Evolutionary conservation across 2,329 filamentous ascomycete genomes (phyloP).

Genomic region (Plenodomus biglobosus): DNA sequence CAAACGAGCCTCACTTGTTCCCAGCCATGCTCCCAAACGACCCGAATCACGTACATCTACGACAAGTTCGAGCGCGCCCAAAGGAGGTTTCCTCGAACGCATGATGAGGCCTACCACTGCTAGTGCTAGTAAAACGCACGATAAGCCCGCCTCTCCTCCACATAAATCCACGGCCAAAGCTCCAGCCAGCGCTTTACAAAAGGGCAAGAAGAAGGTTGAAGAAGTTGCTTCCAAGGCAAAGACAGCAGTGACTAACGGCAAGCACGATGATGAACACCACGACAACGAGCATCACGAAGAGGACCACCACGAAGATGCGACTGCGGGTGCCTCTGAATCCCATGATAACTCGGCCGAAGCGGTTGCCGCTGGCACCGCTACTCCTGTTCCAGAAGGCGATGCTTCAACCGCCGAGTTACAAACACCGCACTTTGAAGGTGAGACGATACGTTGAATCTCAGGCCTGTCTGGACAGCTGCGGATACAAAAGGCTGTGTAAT

Average conservation of each 20-base stretch:
- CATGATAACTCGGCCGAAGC: slow-evolving; percentile 7
- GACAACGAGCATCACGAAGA: neutral
- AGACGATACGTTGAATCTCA: slow-evolving; percentile 22
- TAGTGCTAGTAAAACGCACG: slow-evolving; percentile 67
- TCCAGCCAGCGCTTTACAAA: slow-evolving; percentile 30
- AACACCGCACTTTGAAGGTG: slow-evolving; percentile 25
- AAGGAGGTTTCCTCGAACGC: slow-evolving; percentile 73
- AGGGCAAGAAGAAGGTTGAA: slow-evolving; percentile 43
- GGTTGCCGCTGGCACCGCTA: slow-evolving; percentile 10
- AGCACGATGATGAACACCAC: slow-evolving; percentile 24
- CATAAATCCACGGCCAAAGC: slow-evolving; percentile 27
- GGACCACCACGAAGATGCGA: slow-evolving; percentile 8
- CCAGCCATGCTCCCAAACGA: slow-evolving; percentile 50
- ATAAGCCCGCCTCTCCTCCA: slow-evolving; percentile 56
- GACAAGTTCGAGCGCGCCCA: slow-evolving; percentile 54
- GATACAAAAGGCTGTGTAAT: slow-evolving; percentile 1
- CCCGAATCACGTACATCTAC: slow-evolving; percentile 52
- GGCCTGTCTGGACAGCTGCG: neutral
- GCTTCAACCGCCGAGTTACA: slow-evolving; percentile 26
- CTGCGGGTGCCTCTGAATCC: slow-evolving; percentile 10
- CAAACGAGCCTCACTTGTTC: slow-evolving; percentile 33
- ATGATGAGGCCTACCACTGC: slow-evolving; percentile 78
- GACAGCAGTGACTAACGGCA: slow-evolving; percentile 34
- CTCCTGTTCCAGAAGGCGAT: slow-evolving; percentile 23
- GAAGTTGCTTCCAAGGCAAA: slow-evolving; percentile 40